Evolutionary conservation across 1,139 yeast genomes (phyloP).

Genomic region (Debaryomyces nepalensis): DNA sequence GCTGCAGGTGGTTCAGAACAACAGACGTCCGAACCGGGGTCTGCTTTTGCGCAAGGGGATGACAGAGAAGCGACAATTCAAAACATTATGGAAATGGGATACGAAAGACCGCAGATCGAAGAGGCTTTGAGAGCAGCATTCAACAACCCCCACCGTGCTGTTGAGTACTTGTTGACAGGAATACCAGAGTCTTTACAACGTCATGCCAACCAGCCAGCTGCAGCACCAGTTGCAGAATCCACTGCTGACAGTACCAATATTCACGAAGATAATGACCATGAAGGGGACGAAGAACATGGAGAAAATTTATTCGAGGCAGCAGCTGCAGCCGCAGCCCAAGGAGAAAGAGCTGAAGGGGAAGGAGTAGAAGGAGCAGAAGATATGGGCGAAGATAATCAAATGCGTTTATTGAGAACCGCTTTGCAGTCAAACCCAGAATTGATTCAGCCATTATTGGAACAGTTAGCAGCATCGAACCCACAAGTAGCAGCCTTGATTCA

Average conservation of each 20-base stretch:
- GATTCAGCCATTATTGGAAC: slow-evolving; percentile 82
- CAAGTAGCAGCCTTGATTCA: slow-evolving; percentile 82
- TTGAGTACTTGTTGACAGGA: slow-evolving; percentile 89
- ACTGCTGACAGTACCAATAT: slow-evolving; percentile 23
- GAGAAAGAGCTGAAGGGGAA: slow-evolving; percentile 32
- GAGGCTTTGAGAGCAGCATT: slow-evolving; percentile 93
- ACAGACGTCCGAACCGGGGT: slow-evolving; percentile 35
- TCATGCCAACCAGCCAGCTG: slow-evolving; percentile 26
- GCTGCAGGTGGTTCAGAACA: slow-evolving; percentile 27
- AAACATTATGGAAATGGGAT: slow-evolving; percentile 96
- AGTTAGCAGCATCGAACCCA: slow-evolving; percentile 82
- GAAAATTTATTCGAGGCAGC: slow-evolving; percentile 71
- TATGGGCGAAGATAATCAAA: slow-evolving; percentile 54
- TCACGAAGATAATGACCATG: slow-evolving; percentile 30
- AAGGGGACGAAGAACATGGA: slow-evolving; percentile 34
- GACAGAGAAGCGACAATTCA: slow-evolving; percentile 71
- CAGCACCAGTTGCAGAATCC: slow-evolving; percentile 30
- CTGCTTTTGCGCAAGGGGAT: slow-evolving; percentile 64
- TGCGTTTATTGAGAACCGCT: slow-evolving; percentile 74
- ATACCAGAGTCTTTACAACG: slow-evolving; percentile 70
- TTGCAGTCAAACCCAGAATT: slow-evolving; percentile 88
- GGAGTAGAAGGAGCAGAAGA: slow-evolving; percentile 29
- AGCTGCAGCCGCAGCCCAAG: slow-evolving; percentile 59
- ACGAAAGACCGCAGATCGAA: slow-evolving; percentile 84
- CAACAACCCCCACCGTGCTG: slow-evolving; percentile 98